Conservation (phyloP, 2,329 filamentous ascomycete species). For the Aschersonia sp. region DNA sequence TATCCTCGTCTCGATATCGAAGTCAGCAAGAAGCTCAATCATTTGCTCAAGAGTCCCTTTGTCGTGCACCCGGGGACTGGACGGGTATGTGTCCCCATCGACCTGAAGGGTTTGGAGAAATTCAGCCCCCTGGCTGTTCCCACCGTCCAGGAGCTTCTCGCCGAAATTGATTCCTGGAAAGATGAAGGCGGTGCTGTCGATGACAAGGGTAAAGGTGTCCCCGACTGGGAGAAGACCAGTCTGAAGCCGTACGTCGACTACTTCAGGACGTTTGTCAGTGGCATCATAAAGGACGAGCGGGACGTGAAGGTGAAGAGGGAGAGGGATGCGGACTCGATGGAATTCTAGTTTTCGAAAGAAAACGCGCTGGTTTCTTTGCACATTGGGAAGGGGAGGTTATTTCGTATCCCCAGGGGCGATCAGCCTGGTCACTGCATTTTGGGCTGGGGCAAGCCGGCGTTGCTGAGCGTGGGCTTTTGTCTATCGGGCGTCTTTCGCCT, state of each 20-base stretch:
- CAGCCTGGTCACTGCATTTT: no score
- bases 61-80: constrained; percentile 93
- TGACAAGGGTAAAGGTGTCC: constrained; percentile 26
- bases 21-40: constrained; percentile 94
- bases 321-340: constrained; percentile 36
- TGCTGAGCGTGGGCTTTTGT: no score
- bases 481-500: no score
- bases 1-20: constrained; percentile 94
- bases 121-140: constrained; percentile 87
- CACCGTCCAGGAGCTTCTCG: constrained; percentile 67
- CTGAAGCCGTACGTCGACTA: constrained; percentile 85
- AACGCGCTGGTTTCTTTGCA: no score
- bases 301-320: constrained; percentile 41
- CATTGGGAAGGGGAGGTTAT: no score
- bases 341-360: constrained; percentile 24
- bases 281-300: constrained; percentile 62
- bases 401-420: no score
- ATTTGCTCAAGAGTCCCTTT: constrained; percentile 93
- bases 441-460: no score
- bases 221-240: constrained; percentile 96
- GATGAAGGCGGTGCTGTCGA: constrained; percentile 26
- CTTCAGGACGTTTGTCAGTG: constrained; percentile 69
- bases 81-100: constrained; percentile 88
- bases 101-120: constrained; percentile 53
- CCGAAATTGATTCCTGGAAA: constrained; percentile 76